Evolutionary conservation across 192 early-diverging fungal species (phyloP).

Genomic region (Podila horticola): DNA sequence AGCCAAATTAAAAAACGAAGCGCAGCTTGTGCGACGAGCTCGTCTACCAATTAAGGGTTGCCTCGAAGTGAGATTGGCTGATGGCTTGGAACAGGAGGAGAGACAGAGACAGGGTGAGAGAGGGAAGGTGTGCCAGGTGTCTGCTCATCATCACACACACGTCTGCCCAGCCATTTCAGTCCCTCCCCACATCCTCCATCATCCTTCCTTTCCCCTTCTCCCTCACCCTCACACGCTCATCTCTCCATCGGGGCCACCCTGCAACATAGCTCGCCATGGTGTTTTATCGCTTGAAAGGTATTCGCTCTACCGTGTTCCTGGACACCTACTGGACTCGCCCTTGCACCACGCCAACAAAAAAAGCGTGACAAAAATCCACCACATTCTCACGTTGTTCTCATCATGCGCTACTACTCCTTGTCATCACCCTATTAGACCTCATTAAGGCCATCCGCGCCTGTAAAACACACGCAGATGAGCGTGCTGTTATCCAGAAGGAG

Average conservation of each 20-base stretch:
- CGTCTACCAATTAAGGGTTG: too few species aligned
- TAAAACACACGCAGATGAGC: slow-evolving; percentile 98
- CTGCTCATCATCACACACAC: too few species aligned
- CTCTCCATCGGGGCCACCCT: not conserved
- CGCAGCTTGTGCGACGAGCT: too few species aligned
- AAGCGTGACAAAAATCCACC: not conserved
- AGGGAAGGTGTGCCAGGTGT: not conserved
- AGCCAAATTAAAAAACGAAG: too few species aligned
- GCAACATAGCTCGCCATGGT: slow-evolving; percentile 29
- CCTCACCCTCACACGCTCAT: slow-evolving; percentile 1
- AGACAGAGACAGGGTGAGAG: not conserved
- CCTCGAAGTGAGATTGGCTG: too few species aligned
- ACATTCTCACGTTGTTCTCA: not conserved
- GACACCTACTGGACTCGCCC: not conserved
- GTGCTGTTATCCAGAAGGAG: slow-evolving; percentile 97
- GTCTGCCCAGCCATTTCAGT: too few species aligned
- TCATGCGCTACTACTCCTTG: not conserved
- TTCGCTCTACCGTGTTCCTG: not conserved
- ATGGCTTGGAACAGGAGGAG: too few species aligned
- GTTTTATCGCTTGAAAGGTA: slow-evolving; percentile 53
- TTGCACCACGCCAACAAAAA: not conserved
- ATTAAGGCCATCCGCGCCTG: slow-evolving; percentile 97
- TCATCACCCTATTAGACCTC: slow-evolving; percentile 71
- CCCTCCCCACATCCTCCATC: not conserved
- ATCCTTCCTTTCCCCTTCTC: not conserved